A percentile compares a stretch with the other conserved stretches of the same genome.
Evolutionary conservation across 208 protist genomes (phyloP).

Genomic region (Giardia muris): DNA sequence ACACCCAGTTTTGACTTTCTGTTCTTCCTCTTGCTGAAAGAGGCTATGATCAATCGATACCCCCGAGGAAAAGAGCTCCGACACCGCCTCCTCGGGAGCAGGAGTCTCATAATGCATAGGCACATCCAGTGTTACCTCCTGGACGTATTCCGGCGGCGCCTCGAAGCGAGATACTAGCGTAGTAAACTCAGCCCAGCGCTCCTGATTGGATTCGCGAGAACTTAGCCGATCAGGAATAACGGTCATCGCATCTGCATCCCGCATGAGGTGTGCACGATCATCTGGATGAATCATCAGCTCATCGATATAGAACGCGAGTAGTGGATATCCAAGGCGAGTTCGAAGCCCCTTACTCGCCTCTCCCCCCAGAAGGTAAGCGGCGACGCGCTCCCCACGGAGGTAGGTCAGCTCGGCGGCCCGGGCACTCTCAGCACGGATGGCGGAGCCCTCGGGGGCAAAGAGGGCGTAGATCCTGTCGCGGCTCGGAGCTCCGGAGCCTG

Average conservation of each 20-base stretch:
- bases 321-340: not conserved
- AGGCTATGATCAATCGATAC: not conserved
- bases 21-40: not conserved
- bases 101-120: not conserved
- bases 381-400: not conserved
- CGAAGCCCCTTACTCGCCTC: not conserved
- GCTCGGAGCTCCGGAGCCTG: not conserved
- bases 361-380: not conserved
- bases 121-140: too few species aligned
- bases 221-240: not conserved
- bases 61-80: not conserved
- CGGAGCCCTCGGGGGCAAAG: not conserved
- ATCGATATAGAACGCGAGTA: not conserved
- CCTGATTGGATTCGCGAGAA: not conserved
- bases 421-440: not conserved
- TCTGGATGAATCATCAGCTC: not conserved
- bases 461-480: not conserved
- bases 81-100: not conserved
- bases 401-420: not conserved
- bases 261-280: not conserved
- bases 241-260: not conserved
- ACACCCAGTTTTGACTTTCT: not conserved
- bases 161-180: too few species aligned
- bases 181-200: too few species aligned
- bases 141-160: not conserved